phyloP scores from a whole-genome alignment of 2,329 filamentous ascomycete species.

The Nothophaeocryptopus gaeumannii region DNA sequence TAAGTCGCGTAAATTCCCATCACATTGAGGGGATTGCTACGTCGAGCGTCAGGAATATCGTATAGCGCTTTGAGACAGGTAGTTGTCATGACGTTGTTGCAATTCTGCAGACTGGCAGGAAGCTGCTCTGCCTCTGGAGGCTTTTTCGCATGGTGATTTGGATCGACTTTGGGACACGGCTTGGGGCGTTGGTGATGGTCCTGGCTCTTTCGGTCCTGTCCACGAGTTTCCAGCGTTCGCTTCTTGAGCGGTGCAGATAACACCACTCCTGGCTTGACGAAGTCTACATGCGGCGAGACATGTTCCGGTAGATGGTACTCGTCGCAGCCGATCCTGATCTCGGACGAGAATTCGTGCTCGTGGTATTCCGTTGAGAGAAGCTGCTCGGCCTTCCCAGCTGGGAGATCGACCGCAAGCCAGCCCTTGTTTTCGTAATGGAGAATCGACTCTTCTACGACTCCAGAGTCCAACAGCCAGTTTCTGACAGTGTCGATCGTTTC shows the following conservation, averaged over 20 bases:
- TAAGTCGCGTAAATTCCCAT: slow-evolving; percentile 48
- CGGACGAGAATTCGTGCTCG: slow-evolving; percentile 55
- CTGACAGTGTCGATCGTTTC: slow-evolving; percentile 37
- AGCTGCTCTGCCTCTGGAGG: too few species aligned
- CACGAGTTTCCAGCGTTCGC: slow-evolving; percentile 1
- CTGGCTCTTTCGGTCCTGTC: slow-evolving; percentile 25
- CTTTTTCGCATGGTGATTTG: too few species aligned
- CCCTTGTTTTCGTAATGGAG: slow-evolving; percentile 35
- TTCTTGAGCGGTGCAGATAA: slow-evolving; percentile 31
- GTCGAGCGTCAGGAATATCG: slow-evolving; percentile 36
- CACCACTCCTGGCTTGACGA: slow-evolving; percentile 56
- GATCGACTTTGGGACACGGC: slow-evolving; percentile 2
- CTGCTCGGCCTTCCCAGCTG: slow-evolving; percentile 38
- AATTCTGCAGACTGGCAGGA: background rate
- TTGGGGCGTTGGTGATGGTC: slow-evolving; percentile 7
- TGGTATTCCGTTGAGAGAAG: slow-evolving; percentile 53
- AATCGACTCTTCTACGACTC: slow-evolving; percentile 34
- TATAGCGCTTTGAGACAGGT: slow-evolving; percentile 46
- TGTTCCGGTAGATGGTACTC: slow-evolving; percentile 50
- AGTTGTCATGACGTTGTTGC: slow-evolving; percentile 34
- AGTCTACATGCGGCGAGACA: slow-evolving; percentile 52
- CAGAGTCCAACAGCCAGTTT: slow-evolving; percentile 39
- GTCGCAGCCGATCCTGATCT: slow-evolving; percentile 40
- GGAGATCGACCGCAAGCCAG: slow-evolving; percentile 47
- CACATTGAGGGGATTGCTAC: slow-evolving; percentile 38